Percentiles rank a stretch among this genome's conserved stretches.
These are phyloP conservation scores for Scolecobasidium constrictum DNA, from an alignment of 2,329 filamentous ascomycete species.

Conservation along the genomic window DNA sequence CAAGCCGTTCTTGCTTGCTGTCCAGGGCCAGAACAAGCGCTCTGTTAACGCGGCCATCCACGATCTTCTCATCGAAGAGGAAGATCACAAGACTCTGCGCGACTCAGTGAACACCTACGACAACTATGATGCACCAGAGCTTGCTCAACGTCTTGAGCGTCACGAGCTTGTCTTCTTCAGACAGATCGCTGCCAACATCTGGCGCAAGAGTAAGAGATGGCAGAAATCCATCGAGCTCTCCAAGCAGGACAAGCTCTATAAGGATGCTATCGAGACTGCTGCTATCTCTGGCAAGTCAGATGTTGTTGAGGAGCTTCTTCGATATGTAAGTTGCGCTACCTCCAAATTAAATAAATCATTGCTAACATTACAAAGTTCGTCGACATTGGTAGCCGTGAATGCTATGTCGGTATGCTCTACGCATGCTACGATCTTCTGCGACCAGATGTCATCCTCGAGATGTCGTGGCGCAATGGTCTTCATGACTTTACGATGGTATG, in stretches of 20 bases:
- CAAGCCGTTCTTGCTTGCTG: conserved; percentile 96
- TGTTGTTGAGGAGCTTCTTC: conserved; percentile 87
- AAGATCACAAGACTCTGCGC: conserved; percentile 96
- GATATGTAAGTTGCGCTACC: conserved; percentile 66
- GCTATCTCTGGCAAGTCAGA: conserved; percentile 84
- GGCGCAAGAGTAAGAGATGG: conserved; percentile 99
- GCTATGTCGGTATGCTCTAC: conserved; percentile 99
- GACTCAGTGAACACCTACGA: conserved; percentile 98
- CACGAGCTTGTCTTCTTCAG: conserved; percentile 99
- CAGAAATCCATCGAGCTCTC: conserved; percentile 96
- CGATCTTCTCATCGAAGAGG: conserved; percentile 93
- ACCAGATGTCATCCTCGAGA: conserved; percentile 83
- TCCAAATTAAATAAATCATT: conserved; percentile 7
- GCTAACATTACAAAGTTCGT: conserved; percentile 62
- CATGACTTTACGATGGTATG: conserved; percentile 85
- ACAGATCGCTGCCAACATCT: conserved; percentile 95
- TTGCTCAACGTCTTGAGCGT: conserved; percentile 87
- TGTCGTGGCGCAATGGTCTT: conserved; percentile 92
- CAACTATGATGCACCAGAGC: conserved; percentile 92
- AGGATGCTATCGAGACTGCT: conserved; percentile 96
- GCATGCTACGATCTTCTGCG: conserved; percentile 96
- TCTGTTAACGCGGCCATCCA: conserved; percentile 98
- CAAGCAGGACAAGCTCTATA: conserved; percentile 99
- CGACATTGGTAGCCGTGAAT: conserved; percentile 96
- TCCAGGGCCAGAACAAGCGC: conserved; percentile 95